Evolutionary conservation across 2,329 filamentous ascomycete genomes (phyloP), one percentile per base, ranked within the genome.

Genomic region (Colletotrichum kahawae): DNA sequence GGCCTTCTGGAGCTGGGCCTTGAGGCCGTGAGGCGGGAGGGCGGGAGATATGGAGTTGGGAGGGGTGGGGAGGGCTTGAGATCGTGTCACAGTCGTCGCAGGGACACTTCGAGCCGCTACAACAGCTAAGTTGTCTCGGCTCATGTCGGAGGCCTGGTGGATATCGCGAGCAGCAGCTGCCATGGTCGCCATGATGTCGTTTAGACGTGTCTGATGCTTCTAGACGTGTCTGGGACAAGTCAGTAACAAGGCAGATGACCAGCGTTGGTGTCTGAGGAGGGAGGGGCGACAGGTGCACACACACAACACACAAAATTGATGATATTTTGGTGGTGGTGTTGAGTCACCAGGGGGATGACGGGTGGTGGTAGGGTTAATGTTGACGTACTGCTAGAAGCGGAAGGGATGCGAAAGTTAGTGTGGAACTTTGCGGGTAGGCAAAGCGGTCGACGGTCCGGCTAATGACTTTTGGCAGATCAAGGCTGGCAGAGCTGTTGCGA

Each of bases 41-140:
- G 92, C 93, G 64, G 96, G 96, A 77, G 96, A 98, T 83, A 98
- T 95, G 85, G 96, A 98, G 88, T 96, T 97, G 76, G 96, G 96
- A 82, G 96, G 96, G 83, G 96, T 98, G 77, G 94, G 95, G 81
- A 98, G 92, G 84, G 91, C 88, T 80, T 90, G 88, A 87, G 86
- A 85, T 86, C 85, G 88, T 87, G 90, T 90, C 90, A 91, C 85
- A 75, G 73, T 75, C 86, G 84, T 87, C 85, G 82, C 88, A 89
- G 90, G 87, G 84, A 91, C 89, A 81, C 89, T 90, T 87, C 89
- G 88, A 85, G 90, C 90, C 89, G 91, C 91, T 92, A 93, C 91
- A 92, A 86, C 91, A 93, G 91, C 87, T 84, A 93, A 93, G 91
- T 90, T 91, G 91, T 93, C 91, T 92, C 91, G 90, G 88, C 84